These are phyloP conservation scores for Mycena maculata DNA, from an alignment of 768 basidiomycete genomes.

Conservation along the genomic window DNA sequence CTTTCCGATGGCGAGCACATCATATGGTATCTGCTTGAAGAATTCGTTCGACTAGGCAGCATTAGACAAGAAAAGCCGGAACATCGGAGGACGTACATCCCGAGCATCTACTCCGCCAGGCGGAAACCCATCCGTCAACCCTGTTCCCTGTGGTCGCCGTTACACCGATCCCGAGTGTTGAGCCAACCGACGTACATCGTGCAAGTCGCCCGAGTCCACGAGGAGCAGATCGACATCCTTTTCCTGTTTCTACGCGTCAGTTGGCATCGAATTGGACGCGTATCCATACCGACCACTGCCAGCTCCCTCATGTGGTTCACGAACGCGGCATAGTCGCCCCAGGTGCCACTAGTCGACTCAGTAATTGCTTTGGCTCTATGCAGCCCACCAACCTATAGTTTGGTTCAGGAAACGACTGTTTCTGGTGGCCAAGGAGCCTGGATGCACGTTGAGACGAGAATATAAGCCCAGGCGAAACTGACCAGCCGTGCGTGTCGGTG, in stretches of 20 bases:
- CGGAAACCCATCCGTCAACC: conserved; percentile 81
- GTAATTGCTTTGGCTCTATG: neutral
- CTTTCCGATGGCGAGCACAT: conserved; percentile 89
- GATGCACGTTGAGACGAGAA: too few species aligned
- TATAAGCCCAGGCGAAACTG: neutral
- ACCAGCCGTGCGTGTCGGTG: conserved; percentile 66
- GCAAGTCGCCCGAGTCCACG: conserved; percentile 83
- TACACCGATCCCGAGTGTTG: neutral
- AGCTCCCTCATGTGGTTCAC: conserved; percentile 83
- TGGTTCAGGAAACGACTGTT: conserved; percentile 76
- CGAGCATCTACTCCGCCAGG: conserved; percentile 77
- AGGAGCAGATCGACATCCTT: conserved; percentile 86
- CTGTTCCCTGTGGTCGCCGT: conserved; percentile 63
- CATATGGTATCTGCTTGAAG: conserved; percentile 79
- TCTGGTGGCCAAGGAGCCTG: conserved; percentile 88
- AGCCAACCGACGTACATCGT: conserved; percentile 56
- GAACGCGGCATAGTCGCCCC: conserved; percentile 88
- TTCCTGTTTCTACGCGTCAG: conserved; percentile 40
- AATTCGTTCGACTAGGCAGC: conserved; percentile 76
- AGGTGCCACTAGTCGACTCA: conserved; percentile 56
- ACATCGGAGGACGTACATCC: conserved; percentile 58
- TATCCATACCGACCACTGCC: conserved; percentile 52
- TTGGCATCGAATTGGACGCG: neutral
- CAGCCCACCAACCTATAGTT: conserved; percentile 61
- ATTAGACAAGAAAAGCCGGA: neutral